Percentiles rank a stretch among this genome's conserved stretches.
phyloP scores from a whole-genome alignment of 1,284 basidiomycete species.

The Stereum hirsutum region DNA sequence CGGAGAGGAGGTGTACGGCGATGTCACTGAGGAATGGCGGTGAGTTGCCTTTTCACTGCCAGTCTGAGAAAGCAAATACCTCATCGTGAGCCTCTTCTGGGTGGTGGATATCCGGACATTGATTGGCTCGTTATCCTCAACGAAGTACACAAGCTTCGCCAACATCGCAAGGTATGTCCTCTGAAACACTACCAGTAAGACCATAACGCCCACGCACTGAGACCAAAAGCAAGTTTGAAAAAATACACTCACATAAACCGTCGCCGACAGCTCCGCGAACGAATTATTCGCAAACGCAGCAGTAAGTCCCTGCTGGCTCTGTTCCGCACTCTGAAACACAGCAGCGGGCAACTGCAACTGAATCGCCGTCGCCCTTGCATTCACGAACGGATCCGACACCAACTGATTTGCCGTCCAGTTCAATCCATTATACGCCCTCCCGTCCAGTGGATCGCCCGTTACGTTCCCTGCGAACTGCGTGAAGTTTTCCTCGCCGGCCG shows the following conservation, averaged over 20 bases:
- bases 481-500: conserved; percentile 21
- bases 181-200: conserved; percentile 15
- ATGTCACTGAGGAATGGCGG: conserved; percentile 20
- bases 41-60: neutral
- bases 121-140: conserved; percentile 24
- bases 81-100: conserved; percentile 35
- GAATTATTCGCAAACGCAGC: conserved; percentile 27
- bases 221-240: neutral
- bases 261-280: conserved; percentile 28
- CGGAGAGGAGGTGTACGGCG: conserved; percentile 35
- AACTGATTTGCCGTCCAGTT: conserved; percentile 29
- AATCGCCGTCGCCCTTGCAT: conserved; percentile 28
- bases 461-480: conserved; percentile 31
- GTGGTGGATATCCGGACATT: conserved; percentile 31
- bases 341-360: conserved; percentile 39
- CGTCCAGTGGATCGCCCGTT: conserved; percentile 31
- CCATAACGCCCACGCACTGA: neutral
- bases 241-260: conserved; percentile 35
- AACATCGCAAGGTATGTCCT: conserved; percentile 39
- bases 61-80: conserved; percentile 19
- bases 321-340: conserved; percentile 34
- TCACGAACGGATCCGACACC: conserved; percentile 23
- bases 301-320: conserved; percentile 25
- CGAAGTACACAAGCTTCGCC: conserved; percentile 40
- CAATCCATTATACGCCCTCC: conserved; percentile 40